A percentile compares a stretch with the other conserved stretches of the same genome.
Conservation (phyloP, 2,329 filamentous ascomycete species). For the Fusarium lyarnte region DNA sequence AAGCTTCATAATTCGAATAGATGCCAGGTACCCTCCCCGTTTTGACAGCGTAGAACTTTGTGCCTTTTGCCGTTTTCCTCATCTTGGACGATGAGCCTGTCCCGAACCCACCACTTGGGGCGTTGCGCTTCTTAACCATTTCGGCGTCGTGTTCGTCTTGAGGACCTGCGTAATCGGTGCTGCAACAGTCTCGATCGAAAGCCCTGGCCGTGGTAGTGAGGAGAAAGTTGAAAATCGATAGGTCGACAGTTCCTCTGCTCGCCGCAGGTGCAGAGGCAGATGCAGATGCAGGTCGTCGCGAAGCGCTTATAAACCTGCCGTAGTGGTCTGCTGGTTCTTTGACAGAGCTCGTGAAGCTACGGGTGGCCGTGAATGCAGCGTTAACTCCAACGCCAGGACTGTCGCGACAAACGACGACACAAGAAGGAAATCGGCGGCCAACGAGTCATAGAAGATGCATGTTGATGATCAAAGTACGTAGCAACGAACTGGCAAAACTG, state of each 20-base stretch:
- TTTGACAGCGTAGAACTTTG: constrained; percentile 72
- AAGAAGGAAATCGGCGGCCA: constrained; percentile 37
- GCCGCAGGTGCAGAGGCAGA: constrained; percentile 31
- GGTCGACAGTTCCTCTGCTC: constrained; percentile 22
- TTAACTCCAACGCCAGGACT: constrained; percentile 10
- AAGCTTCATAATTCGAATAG: constrained; percentile 70
- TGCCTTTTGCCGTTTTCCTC: constrained; percentile 57
- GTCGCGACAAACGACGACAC: constrained; percentile 26
- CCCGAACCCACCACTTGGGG: constrained; percentile 25
- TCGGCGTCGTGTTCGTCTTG: constrained; percentile 10
- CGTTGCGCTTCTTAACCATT: constrained; percentile 48
- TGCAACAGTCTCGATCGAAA: constrained; percentile 6
- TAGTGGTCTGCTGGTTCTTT: neutral
- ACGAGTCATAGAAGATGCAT: constrained; percentile 46
- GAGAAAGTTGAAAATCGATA: constrained; percentile 41
- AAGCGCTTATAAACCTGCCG: constrained; percentile 14
- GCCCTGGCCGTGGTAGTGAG: constrained; percentile 12
- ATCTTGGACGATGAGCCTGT: constrained; percentile 52
- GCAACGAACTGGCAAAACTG: constrained; percentile 1
- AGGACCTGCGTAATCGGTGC: neutral
- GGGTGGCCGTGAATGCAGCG: constrained; percentile 16
- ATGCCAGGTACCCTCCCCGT: constrained; percentile 67
- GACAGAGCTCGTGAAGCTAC: constrained; percentile 27
- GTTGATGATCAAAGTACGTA: constrained; percentile 11
- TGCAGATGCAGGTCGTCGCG: constrained; percentile 24